Conservation (phyloP, 441 rosid species). For the Euphorbia celastroides region DNA sequence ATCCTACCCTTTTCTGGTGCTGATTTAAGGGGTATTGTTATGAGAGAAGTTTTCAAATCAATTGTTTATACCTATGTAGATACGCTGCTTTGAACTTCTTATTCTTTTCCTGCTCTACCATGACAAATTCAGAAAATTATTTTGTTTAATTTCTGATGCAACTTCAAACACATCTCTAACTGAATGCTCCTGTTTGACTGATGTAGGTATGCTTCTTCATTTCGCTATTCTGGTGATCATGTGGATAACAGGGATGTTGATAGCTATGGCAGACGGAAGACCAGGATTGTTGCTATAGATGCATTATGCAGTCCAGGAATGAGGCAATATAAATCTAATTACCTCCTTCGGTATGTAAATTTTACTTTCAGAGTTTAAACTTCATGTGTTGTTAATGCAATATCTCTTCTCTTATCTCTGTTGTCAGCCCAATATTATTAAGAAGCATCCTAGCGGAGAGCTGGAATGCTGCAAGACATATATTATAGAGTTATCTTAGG, state of each 20-base stretch:
- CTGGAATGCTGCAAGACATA: not conserved
- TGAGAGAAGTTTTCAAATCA: not conserved
- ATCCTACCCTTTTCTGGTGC: not conserved
- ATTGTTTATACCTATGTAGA: not conserved
- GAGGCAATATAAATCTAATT: slow-evolving; percentile 48
- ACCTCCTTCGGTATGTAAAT: slow-evolving; percentile 58
- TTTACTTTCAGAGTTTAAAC: not conserved
- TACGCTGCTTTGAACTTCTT: not conserved
- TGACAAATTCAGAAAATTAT: not conserved
- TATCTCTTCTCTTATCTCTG: not conserved
- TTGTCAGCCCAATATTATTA: not conserved
- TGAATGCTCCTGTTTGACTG: slow-evolving; percentile 13
- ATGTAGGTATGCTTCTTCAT: slow-evolving; percentile 86
- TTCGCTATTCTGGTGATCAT: slow-evolving; percentile 75
- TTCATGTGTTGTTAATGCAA: not conserved
- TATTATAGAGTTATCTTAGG: not conserved
- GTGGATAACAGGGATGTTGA: slow-evolving; percentile 55
- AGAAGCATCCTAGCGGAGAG: not conserved
- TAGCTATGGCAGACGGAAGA: slow-evolving; percentile 54
- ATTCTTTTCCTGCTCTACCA: not conserved
- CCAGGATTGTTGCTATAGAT: slow-evolving; percentile 76
- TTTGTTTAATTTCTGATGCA: slow-evolving; percentile 5
- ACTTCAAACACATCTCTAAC: slow-evolving; percentile 19
- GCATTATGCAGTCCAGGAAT: slow-evolving; percentile 59
- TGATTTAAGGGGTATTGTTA: slow-evolving; percentile 7